A percentile compares a stretch with the other conserved stretches of the same genome.
Conservation (phyloP, 1,284 basidiomycete species). For the Inonotus obliquus region DNA sequence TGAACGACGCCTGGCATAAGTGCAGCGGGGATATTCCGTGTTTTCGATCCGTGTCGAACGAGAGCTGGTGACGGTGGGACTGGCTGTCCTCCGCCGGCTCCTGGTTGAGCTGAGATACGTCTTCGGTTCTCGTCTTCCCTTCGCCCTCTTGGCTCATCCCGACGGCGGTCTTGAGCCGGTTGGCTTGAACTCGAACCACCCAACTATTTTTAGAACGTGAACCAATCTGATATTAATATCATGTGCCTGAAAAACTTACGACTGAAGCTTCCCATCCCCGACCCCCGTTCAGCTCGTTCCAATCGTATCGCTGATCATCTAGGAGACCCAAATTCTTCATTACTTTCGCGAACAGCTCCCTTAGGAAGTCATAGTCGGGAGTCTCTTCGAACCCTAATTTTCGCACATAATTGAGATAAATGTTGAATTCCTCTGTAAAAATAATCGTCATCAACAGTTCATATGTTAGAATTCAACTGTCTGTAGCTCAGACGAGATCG, state of each 20-base stretch:
- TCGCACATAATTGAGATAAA: constrained; percentile 85
- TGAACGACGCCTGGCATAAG: constrained; percentile 42
- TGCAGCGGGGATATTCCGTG: constrained; percentile 50
- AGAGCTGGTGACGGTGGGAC: constrained; percentile 66
- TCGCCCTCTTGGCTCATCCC: constrained; percentile 33
- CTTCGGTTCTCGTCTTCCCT: constrained; percentile 34
- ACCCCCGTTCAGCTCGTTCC: constrained; percentile 86
- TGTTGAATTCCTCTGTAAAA: constrained; percentile 74
- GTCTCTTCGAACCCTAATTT: constrained; percentile 92
- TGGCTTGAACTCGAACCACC: constrained; percentile 48
- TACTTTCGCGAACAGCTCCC: constrained; percentile 89
- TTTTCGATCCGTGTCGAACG: constrained; percentile 67
- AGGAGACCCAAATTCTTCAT: constrained; percentile 84
- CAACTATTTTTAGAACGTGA: constrained; percentile 7
- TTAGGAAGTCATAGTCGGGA: constrained; percentile 93
- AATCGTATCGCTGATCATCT: constrained; percentile 88
- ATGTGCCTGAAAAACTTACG: constrained; percentile 44
- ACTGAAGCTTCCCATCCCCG: constrained; percentile 91
- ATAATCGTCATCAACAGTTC: neutral
- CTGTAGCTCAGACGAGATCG: too few relatives aligned
- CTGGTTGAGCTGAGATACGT: constrained; percentile 35
- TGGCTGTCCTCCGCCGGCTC: constrained; percentile 32
- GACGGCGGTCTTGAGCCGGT: constrained; percentile 48
- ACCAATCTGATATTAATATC: constrained; percentile 15
- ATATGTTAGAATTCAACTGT: neutral